Percentiles rank a stretch among this genome's conserved stretches.
Conservation (phyloP, 257 asterid genomes). For the Pogostemon cablin region DNA sequence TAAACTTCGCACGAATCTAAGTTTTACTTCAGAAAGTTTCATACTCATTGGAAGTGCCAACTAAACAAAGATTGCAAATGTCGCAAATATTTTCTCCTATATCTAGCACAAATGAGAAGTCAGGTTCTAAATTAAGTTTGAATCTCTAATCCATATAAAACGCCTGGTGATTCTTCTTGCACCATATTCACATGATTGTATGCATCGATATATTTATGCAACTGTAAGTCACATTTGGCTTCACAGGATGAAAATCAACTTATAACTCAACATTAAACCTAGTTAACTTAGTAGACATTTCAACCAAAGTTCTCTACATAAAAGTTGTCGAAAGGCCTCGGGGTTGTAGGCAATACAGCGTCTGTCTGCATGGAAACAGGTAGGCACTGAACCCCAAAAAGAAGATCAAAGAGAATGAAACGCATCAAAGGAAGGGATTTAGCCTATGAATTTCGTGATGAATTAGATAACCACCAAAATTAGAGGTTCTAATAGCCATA, state of each 20-base stretch:
- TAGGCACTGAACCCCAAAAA: too few species aligned
- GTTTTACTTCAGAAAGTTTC: slow-evolving; percentile 5
- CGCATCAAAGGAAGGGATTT: neutral
- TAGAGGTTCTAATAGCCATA: neutral
- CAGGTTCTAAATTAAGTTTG: slow-evolving; percentile 19
- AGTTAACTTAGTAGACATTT: neutral
- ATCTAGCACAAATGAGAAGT: neutral
- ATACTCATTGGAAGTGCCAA: slow-evolving; percentile 5
- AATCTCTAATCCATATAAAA: slow-evolving; percentile 6
- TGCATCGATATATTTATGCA: slow-evolving; percentile 12
- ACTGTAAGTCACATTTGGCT: neutral
- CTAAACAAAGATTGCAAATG: neutral
- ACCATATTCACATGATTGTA: slow-evolving; percentile 25
- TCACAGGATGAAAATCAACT: neutral
- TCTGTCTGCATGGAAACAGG: too few species aligned
- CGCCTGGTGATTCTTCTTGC: slow-evolving; percentile 14
- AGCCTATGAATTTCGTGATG: slow-evolving; percentile 16
- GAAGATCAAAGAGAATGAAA: too few species aligned
- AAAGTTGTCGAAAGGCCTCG: neutral
- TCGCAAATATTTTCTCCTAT: slow-evolving; percentile 10
- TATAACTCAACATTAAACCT: slow-evolving; percentile 16
- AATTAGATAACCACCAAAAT: neutral
- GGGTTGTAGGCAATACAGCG: too few species aligned
- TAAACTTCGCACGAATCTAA: neutral
- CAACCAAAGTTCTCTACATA: neutral